Conservation (phyloP, 106 monocot species). For the Allium sativum region DNA sequence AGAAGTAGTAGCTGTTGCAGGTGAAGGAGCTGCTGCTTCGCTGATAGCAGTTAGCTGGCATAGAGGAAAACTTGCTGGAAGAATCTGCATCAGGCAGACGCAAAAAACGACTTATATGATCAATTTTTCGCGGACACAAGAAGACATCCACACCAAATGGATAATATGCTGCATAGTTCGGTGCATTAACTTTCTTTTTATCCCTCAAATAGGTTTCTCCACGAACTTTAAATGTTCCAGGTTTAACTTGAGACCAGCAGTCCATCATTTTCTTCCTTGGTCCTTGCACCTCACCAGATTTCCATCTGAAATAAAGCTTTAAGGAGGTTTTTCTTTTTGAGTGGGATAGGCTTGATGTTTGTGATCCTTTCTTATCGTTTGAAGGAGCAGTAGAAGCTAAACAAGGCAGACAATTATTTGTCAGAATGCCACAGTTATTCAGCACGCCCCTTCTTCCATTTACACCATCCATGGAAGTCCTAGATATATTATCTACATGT, state of each 20-base stretch:
- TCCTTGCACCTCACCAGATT: slow-evolving; percentile 67
- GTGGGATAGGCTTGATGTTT: slow-evolving; percentile 53
- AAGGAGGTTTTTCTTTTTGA: slow-evolving; percentile 52
- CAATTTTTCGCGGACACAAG: slow-evolving; percentile 77
- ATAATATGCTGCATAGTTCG: slow-evolving; percentile 77
- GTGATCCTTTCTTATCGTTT: slow-evolving; percentile 66
- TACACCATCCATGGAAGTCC: slow-evolving; percentile 28
- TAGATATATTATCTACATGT: slow-evolving; percentile 22
- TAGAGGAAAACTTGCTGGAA: slow-evolving; percentile 60
- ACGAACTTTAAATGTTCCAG: slow-evolving; percentile 75
- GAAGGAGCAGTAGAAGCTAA: slow-evolving; percentile 35
- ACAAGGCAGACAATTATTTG: slow-evolving; percentile 86
- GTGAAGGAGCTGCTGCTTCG: too few species aligned
- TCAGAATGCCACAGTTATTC: slow-evolving; percentile 73
- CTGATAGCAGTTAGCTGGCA: too few species aligned
- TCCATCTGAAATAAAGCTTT: slow-evolving; percentile 80
- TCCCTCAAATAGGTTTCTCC: slow-evolving; percentile 88
- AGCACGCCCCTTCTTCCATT: slow-evolving; percentile 50
- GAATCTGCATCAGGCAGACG: slow-evolving; percentile 53
- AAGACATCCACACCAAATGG: slow-evolving; percentile 95
- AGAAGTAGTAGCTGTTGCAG: too few species aligned
- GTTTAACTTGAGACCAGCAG: slow-evolving; percentile 77
- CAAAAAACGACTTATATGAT: slow-evolving; percentile 84
- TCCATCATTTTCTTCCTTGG: slow-evolving; percentile 78
- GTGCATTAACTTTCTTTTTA: slow-evolving; percentile 92